Evolutionary conservation across 2,329 filamentous ascomycete genomes (phyloP).

Genomic region (Rhinocladiella similis): DNA sequence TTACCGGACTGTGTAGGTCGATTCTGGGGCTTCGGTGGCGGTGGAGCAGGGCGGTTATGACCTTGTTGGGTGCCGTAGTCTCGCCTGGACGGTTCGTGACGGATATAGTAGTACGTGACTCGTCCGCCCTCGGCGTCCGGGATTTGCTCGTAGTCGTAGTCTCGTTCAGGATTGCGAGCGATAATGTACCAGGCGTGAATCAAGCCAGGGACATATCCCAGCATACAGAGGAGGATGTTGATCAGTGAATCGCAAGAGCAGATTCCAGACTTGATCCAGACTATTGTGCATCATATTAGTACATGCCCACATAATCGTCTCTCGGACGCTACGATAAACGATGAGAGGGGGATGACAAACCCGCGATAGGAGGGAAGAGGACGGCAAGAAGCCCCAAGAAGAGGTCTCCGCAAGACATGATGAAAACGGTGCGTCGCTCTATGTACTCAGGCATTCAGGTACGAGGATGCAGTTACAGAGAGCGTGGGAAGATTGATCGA

Average conservation of each 20-base stretch:
- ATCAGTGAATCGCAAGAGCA: slow-evolving; percentile 91
- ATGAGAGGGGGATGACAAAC: slow-evolving; percentile 39
- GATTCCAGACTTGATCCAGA: slow-evolving; percentile 95
- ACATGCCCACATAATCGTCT: slow-evolving; percentile 2
- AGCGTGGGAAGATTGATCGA: too few species aligned
- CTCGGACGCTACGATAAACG: background rate
- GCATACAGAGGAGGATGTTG: slow-evolving; percentile 84
- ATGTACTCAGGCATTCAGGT: slow-evolving; percentile 2
- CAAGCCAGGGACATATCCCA: slow-evolving; percentile 81
- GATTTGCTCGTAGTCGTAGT: slow-evolving; percentile 66
- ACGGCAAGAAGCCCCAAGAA: slow-evolving; percentile 48
- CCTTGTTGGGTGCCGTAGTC: slow-evolving; percentile 42
- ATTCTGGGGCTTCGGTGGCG: slow-evolving; percentile 25
- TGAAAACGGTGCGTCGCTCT: slow-evolving; percentile 19
- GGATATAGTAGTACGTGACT: slow-evolving; percentile 78
- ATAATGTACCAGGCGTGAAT: slow-evolving; percentile 99
- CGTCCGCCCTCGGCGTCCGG: slow-evolving; percentile 56
- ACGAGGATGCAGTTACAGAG: too few species aligned
- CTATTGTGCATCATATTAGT: slow-evolving; percentile 45
- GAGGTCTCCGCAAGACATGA: slow-evolving; percentile 37
- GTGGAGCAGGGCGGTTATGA: slow-evolving; percentile 31
- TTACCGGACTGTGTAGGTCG: slow-evolving; percentile 30
- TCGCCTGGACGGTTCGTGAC: slow-evolving; percentile 44
- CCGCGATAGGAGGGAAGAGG: slow-evolving; percentile 43
- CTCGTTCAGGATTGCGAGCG: slow-evolving; percentile 76